phyloP scores from a whole-genome alignment of 257 asterid species.

The Voacanga thouarsii region DNA sequence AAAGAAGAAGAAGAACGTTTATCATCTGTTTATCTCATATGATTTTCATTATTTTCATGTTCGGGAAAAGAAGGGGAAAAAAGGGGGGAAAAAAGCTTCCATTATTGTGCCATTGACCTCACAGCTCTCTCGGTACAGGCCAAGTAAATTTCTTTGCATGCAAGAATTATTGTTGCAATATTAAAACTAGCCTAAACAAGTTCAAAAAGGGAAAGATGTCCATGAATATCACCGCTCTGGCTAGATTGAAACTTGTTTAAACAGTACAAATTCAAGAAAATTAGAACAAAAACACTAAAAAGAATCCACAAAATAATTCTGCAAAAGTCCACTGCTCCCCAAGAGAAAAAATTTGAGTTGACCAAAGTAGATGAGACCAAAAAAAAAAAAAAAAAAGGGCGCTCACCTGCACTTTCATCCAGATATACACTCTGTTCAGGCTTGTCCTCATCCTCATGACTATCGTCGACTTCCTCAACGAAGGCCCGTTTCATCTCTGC shows the following conservation, averaged over 20 bases:
- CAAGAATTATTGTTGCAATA: not conserved
- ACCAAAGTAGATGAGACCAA: not conserved
- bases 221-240: not conserved
- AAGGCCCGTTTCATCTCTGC: not conserved
- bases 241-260: too few species aligned
- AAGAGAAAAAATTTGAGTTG: not conserved
- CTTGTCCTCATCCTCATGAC: not conserved
- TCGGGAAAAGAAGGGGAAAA: too few species aligned
- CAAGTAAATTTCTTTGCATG: not conserved
- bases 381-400: too few species aligned
- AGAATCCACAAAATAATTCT: not conserved
- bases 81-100: too few species aligned
- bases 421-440: constrained; percentile 24
- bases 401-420: constrained; percentile 37
- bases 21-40: too few species aligned
- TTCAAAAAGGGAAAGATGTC: not conserved
- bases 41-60: too few species aligned
- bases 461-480: not conserved
- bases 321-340: not conserved
- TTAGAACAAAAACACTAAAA: not conserved
- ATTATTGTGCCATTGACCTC: too few species aligned
- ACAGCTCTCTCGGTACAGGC: too few species aligned
- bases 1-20: too few species aligned
- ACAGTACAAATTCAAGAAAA: not conserved
- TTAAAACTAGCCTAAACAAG: not conserved